These are phyloP conservation scores for Daldinia eschscholtzii DNA, from an alignment of 2,329 filamentous ascomycete species.

Conservation along the genomic window DNA sequence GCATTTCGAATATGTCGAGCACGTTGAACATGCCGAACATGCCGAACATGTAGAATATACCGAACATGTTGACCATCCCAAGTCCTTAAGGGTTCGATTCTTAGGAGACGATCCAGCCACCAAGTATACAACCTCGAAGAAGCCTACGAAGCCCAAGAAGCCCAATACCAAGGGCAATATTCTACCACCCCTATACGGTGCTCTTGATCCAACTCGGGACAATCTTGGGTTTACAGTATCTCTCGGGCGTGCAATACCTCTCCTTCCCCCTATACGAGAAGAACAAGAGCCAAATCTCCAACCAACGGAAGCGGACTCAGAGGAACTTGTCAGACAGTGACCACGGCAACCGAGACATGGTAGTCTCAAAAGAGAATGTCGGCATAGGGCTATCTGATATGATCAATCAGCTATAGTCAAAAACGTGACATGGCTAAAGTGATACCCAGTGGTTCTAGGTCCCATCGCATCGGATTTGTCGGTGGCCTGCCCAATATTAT, in stretches of 20 bases:
- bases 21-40: conserved; percentile 15
- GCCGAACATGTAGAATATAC: conserved; percentile 6
- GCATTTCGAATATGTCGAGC: conserved; percentile 13
- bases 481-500: background rate
- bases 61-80: conserved; percentile 18
- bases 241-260: conserved; percentile 34
- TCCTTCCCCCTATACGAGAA: conserved; percentile 34
- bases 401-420: conserved; percentile 50
- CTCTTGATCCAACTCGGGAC: conserved; percentile 3
- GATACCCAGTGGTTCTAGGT: background rate
- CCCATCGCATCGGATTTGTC: background rate
- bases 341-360: conserved; percentile 65
- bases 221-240: conserved; percentile 19
- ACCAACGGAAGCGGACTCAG: conserved; percentile 53
- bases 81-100: conserved; percentile 5
- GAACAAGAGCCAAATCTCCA: conserved; percentile 37
- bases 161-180: conserved; percentile 19
- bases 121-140: conserved; percentile 16
- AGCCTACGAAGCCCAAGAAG: conserved; percentile 7
- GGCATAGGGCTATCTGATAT: conserved; percentile 61
- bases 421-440: background rate
- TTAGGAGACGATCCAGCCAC: conserved; percentile 5
- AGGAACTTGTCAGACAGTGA: conserved; percentile 58
- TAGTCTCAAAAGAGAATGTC: conserved; percentile 68
- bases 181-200: conserved; percentile 38